A percentile compares a stretch with the other conserved stretches of the same genome.
Conservation (phyloP, 1,284 basidiomycete species). For the Lentinula novae-zelandiae region DNA sequence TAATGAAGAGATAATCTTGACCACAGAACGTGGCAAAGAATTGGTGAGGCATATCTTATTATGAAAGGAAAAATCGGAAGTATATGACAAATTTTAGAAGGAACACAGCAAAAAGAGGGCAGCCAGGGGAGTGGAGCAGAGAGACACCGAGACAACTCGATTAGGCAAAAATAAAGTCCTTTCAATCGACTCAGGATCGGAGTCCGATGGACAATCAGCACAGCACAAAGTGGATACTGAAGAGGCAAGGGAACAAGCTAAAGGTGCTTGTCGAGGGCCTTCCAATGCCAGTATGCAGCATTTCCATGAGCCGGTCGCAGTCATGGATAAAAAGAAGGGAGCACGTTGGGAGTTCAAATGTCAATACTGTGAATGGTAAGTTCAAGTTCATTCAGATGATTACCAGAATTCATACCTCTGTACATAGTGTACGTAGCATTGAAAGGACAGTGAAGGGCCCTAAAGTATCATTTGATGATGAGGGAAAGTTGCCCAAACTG, state of each 20-base stretch:
- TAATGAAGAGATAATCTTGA: constrained; percentile 8
- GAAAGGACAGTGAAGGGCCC: constrained; percentile 2
- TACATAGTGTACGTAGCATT: too few relatives aligned
- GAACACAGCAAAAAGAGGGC: not conserved
- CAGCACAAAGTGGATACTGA: not conserved
- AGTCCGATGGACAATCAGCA: constrained; percentile 11
- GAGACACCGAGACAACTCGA: too few relatives aligned
- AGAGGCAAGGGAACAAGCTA: not conserved
- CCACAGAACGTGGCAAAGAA: not conserved
- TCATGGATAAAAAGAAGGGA: not conserved
- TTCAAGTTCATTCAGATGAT: too few relatives aligned
- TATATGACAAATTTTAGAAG: too few relatives aligned
- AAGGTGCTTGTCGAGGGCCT: constrained; percentile 11
- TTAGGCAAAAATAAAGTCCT: too few relatives aligned
- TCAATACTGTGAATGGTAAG: too few relatives aligned
- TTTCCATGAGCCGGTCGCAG: constrained; percentile 6
- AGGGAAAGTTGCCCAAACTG: constrained; percentile 8
- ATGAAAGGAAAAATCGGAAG: too few relatives aligned
- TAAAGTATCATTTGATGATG: constrained; percentile 8
- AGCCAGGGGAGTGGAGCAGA: too few relatives aligned
- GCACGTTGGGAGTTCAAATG: too few relatives aligned
- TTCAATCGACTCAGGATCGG: not conserved
- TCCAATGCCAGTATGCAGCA: constrained; percentile 10
- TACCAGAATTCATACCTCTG: too few relatives aligned
- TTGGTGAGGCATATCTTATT: not conserved